These are phyloP conservation scores for Podila epicladia DNA, from an alignment of 192 early-diverging fungal genomes.

Conservation along the genomic window DNA sequence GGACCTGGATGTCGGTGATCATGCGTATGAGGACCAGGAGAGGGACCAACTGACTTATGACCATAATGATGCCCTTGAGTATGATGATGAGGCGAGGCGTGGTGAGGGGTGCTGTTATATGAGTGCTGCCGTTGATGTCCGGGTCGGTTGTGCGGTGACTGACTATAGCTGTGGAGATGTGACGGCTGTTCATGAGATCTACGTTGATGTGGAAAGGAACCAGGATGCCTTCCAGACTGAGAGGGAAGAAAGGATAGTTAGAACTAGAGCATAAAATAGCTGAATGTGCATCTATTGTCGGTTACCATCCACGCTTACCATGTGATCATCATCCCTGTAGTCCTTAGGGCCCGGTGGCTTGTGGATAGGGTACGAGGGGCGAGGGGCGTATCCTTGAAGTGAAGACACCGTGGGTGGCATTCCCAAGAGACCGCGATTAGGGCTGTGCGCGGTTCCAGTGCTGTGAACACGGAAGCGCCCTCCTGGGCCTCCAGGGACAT, in stretches of 20 bases:
- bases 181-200: conserved; percentile 13
- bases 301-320: not conserved
- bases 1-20: not conserved
- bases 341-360: not conserved
- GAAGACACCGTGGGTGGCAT: not conserved
- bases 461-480: conserved; percentile 17
- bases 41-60: conserved; percentile 11
- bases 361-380: not conserved
- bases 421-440: not conserved
- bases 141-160: conserved; percentile 6
- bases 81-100: conserved; percentile 5
- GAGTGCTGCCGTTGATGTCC: conserved; percentile 38
- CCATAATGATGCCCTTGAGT: conserved; percentile 23
- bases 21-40: conserved; percentile 1
- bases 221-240: not conserved
- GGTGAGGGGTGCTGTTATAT: conserved; percentile 23
- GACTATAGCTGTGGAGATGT: not conserved
- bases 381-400: not conserved
- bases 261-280: not conserved
- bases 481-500: conserved; percentile 15
- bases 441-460: conserved; percentile 17
- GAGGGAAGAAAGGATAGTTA: not conserved
- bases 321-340: not conserved
- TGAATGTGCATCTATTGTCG: not conserved
- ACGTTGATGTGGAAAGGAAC: not conserved